Evolutionary conservation across 768 basidiomycete genomes (phyloP).

Genomic region (Mycena galericulata): DNA sequence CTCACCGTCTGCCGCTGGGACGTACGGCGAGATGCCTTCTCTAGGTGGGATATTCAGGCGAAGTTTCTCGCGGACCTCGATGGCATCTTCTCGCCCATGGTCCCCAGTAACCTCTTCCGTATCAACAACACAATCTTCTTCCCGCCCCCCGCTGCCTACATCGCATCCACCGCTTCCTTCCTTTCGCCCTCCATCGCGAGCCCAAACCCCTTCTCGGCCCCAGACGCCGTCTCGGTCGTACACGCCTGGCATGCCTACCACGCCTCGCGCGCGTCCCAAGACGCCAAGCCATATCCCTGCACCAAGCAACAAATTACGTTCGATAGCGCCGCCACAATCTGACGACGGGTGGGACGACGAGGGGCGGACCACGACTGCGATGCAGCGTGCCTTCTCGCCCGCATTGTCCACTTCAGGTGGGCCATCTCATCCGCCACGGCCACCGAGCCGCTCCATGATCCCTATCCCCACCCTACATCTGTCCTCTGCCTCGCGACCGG

Average conservation of each 20-base stretch:
- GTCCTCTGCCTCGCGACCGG: constrained; percentile 76
- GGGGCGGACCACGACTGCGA: constrained; percentile 55
- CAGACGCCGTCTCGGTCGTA: constrained; percentile 65
- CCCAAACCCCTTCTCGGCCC: constrained; percentile 58
- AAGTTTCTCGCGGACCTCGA: constrained; percentile 79
- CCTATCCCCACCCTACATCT: constrained; percentile 82
- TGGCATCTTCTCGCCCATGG: constrained; percentile 85
- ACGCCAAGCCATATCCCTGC: constrained; percentile 86
- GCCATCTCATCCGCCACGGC: constrained; percentile 68
- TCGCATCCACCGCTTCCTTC: constrained; percentile 53
- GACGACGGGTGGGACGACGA: constrained; percentile 55
- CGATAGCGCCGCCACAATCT: constrained; percentile 60
- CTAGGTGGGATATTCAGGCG: constrained; percentile 65
- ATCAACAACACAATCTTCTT: constrained; percentile 74
- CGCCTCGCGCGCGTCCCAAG: constrained; percentile 78
- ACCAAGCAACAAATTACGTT: constrained; percentile 64
- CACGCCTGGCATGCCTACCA: constrained; percentile 51
- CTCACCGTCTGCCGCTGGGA: constrained; percentile 59
- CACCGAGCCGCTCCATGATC: constrained; percentile 87
- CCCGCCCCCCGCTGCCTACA: constrained; percentile 52
- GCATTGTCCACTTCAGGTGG: constrained; percentile 61
- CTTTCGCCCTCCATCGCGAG: constrained; percentile 39
- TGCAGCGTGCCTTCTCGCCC: constrained; percentile 77
- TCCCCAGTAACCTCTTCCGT: constrained; percentile 79
- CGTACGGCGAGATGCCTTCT: constrained; percentile 53